These are phyloP conservation scores for Mucor irregularis DNA, from an alignment of 371 early-diverging fungal species.

Conservation along the genomic window DNA sequence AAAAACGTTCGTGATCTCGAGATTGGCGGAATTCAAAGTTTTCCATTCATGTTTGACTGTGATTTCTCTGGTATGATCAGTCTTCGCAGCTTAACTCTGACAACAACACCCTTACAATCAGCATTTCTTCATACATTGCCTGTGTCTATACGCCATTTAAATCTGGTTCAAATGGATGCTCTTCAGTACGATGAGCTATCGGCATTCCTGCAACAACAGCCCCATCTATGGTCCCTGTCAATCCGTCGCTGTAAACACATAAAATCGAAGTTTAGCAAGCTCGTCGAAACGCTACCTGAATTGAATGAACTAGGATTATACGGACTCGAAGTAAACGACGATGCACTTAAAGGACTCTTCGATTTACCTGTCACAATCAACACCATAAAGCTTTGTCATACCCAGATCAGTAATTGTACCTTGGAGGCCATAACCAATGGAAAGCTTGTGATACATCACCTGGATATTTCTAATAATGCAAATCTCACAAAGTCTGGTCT, in stretches of 20 bases:
- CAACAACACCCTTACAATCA: constrained; percentile 17
- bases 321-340: constrained; percentile 15
- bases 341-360: constrained; percentile 5
- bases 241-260: constrained; percentile 14
- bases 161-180: constrained; percentile 18
- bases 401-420: constrained; percentile 18
- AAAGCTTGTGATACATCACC: constrained; percentile 6
- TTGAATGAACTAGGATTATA: constrained; percentile 10
- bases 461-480: constrained; percentile 17
- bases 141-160: constrained; percentile 2
- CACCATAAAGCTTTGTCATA: constrained; percentile 12
- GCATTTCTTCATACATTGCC: constrained; percentile 11
- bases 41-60: constrained; percentile 27
- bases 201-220: constrained; percentile 3
- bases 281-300: constrained; percentile 1
- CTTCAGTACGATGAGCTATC: constrained; percentile 3
- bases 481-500: constrained; percentile 6
- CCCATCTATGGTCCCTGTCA: background rate
- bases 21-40: constrained; percentile 18
- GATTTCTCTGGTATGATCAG: constrained; percentile 19
- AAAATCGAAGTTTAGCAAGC: constrained; percentile 1
- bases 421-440: constrained; percentile 10
- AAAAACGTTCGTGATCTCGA: constrained; percentile 10
- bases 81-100: constrained; percentile 1
- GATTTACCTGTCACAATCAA: constrained; percentile 2